A percentile compares a stretch with the other conserved stretches of the same genome.
These are phyloP conservation scores for Remersonia thermophila DNA, from an alignment of 2,329 filamentous ascomycete genomes.

Conservation along the genomic window DNA sequence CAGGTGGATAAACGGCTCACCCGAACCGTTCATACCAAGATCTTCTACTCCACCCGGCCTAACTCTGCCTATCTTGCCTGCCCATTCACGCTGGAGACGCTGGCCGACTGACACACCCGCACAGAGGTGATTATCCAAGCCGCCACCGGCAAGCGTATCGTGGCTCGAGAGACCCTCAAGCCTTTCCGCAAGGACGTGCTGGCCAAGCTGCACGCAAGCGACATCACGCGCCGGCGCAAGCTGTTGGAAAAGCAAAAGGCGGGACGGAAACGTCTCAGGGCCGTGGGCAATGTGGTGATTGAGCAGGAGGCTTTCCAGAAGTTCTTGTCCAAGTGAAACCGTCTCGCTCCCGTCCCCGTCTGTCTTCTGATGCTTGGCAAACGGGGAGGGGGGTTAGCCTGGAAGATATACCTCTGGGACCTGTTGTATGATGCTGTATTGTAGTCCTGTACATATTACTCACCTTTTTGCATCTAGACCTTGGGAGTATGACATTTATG, in stretches of 20 bases:
- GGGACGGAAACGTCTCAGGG: slow-evolving; percentile 73
- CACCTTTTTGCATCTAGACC: too few relatives aligned
- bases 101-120: too few relatives aligned
- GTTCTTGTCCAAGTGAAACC: neutral
- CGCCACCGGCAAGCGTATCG: slow-evolving; percentile 65
- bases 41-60: too few relatives aligned
- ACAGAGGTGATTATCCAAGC: slow-evolving; percentile 87
- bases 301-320: neutral
- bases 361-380: neutral
- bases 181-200: slow-evolving; percentile 93
- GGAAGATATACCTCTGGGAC: too few relatives aligned
- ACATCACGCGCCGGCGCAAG: slow-evolving; percentile 72
- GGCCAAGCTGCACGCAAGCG: slow-evolving; percentile 83
- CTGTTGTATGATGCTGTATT: too few relatives aligned
- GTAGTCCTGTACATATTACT: too few relatives aligned
- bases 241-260: slow-evolving; percentile 94
- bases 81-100: too few relatives aligned
- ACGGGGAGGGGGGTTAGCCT: too few relatives aligned
- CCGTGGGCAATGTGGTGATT: slow-evolving; percentile 68
- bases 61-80: too few relatives aligned
- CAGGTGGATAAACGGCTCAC: too few relatives aligned
- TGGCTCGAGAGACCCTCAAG: slow-evolving; percentile 90
- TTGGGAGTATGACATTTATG: too few relatives aligned
- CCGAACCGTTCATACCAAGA: too few relatives aligned
- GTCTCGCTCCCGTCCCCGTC: neutral